Evolutionary conservation across 2,329 filamentous ascomycete species (phyloP).

Genomic region (Pezicula radicicola): DNA sequence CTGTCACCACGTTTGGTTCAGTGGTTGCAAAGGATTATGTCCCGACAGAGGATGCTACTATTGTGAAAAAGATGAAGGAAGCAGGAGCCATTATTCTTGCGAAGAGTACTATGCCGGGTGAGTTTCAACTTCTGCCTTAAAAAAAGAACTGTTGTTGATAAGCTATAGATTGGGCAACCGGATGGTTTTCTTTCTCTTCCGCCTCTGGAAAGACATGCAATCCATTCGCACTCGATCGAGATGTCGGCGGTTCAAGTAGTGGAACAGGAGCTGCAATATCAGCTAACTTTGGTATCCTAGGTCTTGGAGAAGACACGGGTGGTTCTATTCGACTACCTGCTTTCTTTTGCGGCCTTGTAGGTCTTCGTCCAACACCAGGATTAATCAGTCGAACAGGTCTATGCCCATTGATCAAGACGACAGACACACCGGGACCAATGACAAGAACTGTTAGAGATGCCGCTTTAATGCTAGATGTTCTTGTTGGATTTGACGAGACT

Average conservation of each 20-base stretch:
- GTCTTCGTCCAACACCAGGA: constrained; percentile 14
- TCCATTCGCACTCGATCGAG: constrained; percentile 10
- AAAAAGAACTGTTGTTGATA: background rate
- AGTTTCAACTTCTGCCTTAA: background rate
- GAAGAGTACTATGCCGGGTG: constrained; percentile 16
- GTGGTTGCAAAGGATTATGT: constrained; percentile 8
- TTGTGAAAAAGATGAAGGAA: constrained; percentile 13
- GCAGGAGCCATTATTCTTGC: constrained; percentile 18
- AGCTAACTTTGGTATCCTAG: constrained; percentile 31
- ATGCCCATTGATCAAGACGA: constrained; percentile 22
- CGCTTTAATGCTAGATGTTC: constrained; percentile 26
- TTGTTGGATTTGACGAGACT: constrained; percentile 25
- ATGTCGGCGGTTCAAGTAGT: constrained; percentile 44
- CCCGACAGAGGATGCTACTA: constrained; percentile 9
- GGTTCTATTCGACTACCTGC: constrained; percentile 15
- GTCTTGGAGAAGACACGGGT: constrained; percentile 19
- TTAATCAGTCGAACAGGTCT: constrained; percentile 21
- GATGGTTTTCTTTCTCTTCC: constrained; percentile 13
- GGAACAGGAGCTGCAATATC: constrained; percentile 44
- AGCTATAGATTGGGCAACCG: constrained; percentile 10
- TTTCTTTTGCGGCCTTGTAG: constrained; percentile 16
- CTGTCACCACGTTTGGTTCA: constrained; percentile 38
- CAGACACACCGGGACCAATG: constrained; percentile 29
- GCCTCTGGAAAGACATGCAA: constrained; percentile 11
- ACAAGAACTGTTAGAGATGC: constrained; percentile 27